Evolutionary conservation across 305 asterid genomes (phyloP).

Genomic region (Ruellia speciosa): DNA sequence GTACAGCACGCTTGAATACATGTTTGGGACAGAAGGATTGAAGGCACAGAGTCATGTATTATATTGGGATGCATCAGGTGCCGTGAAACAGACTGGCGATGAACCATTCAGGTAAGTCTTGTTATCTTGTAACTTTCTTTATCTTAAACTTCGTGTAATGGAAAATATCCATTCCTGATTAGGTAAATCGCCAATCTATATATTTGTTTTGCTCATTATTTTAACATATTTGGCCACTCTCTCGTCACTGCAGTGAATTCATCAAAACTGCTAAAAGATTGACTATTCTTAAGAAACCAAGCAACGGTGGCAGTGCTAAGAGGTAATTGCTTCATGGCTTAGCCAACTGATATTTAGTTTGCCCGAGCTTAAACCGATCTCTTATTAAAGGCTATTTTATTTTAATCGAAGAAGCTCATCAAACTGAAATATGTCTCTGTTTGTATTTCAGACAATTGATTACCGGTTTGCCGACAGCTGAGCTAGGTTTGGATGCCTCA

Average conservation of each 20-base stretch:
- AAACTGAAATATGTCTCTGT: constrained; percentile 20
- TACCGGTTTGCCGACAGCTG: constrained; percentile 62
- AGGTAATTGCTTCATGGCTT: constrained; percentile 26
- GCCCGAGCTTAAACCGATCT: too few species aligned
- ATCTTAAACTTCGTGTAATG: too few species aligned
- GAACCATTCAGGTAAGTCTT: constrained; percentile 68
- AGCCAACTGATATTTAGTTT: too few species aligned
- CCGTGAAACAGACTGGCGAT: constrained; percentile 60
- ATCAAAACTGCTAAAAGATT: constrained; percentile 41
- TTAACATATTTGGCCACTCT: constrained; percentile 15
- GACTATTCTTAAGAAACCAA: constrained; percentile 36
- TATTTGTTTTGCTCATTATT: constrained; percentile 3
- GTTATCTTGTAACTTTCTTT: too few species aligned
- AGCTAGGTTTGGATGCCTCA: constrained; percentile 72
- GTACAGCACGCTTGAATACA: constrained; percentile 44
- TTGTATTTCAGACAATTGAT: constrained; percentile 52
- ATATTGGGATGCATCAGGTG: constrained; percentile 59
- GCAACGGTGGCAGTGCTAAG: constrained; percentile 26
- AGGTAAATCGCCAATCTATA: neutral
- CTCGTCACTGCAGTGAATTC: constrained; percentile 41
- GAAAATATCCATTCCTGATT: too few species aligned
- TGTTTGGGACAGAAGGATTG: constrained; percentile 57
- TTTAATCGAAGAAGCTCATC: neutral
- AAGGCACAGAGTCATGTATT: constrained; percentile 46
- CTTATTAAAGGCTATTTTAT: too few species aligned